phyloP scores from a whole-genome alignment of 2,329 filamentous ascomycete species.

The Metarhizium anisopliae region DNA sequence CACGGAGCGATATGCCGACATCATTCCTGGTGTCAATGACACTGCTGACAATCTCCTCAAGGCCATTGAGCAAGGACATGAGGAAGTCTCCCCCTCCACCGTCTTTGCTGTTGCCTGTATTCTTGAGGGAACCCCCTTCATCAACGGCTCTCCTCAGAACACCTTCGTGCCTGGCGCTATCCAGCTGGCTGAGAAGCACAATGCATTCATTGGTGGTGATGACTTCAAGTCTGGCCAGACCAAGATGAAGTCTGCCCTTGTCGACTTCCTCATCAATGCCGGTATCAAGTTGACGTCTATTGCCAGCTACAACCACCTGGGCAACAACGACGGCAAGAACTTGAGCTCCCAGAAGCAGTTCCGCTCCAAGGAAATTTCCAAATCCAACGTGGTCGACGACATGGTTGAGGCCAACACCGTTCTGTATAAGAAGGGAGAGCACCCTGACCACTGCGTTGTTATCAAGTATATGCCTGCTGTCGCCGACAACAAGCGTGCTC shows the following conservation, averaged over 20 bases:
- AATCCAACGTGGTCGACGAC: constrained; percentile 98
- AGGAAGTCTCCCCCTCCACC: constrained; percentile 89
- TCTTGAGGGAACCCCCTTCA: constrained; percentile 83
- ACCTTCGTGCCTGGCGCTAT: constrained; percentile 94
- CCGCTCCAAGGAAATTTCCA: constrained; percentile 99
- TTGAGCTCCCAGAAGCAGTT: constrained; percentile 96
- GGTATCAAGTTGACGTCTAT: constrained; percentile 99
- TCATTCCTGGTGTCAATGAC: constrained; percentile 85
- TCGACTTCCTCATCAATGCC: constrained; percentile 96
- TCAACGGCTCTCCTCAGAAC: constrained; percentile 99
- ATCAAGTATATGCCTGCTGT: constrained; percentile 99
- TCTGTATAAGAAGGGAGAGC: constrained; percentile 84
- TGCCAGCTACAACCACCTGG: constrained; percentile 97
- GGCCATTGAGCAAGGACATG: constrained; percentile 77
- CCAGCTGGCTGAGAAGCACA: constrained; percentile 76
- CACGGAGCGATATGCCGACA: constrained; percentile 91
- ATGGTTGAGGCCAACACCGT: constrained; percentile 96
- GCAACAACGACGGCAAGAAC: constrained; percentile 99
- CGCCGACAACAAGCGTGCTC: constrained; percentile 95
- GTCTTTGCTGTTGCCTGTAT: constrained; percentile 94
- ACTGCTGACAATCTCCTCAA: constrained; percentile 89
- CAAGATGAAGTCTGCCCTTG: constrained; percentile 99
- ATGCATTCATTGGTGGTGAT: constrained; percentile 89
- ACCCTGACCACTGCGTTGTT: constrained; percentile 95
- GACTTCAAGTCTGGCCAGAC: constrained; percentile 99